A percentile compares a stretch with the other conserved stretches of the same genome.
Conservation (phyloP, 73 alveolate genomes). For the Diophrys sp. region DNA sequence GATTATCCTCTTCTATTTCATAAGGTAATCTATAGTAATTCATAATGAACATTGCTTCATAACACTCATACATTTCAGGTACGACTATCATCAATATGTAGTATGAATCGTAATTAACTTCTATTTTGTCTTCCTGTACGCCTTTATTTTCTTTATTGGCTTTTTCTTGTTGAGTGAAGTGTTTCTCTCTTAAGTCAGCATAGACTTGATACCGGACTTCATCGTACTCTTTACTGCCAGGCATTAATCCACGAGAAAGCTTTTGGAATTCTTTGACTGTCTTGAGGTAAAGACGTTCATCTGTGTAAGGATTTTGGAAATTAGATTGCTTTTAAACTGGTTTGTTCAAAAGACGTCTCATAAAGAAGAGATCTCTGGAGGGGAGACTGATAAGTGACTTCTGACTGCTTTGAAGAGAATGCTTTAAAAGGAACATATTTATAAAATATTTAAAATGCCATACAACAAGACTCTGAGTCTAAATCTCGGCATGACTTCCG, state of each 20-base stretch:
- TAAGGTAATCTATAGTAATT: constrained; percentile 24
- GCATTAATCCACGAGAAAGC: constrained; percentile 27
- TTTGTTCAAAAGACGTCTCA: constrained; percentile 28
- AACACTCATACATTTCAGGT: constrained; percentile 41
- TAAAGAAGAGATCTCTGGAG: constrained; percentile 16
- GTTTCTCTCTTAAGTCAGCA: constrained; percentile 10
- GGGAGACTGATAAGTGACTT: too few species aligned
- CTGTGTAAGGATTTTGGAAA: constrained; percentile 12
- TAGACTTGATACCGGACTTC: constrained; percentile 11
- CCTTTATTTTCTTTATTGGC: too few species aligned
- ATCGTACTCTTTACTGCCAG: constrained; percentile 28
- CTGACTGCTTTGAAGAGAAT: too few species aligned
- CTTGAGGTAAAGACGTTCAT: constrained; percentile 20
- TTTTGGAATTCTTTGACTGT: constrained; percentile 31
- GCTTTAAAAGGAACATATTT: too few species aligned
- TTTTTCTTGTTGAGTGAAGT: neutral
- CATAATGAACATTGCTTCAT: constrained; percentile 41
- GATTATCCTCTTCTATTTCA: constrained; percentile 49
- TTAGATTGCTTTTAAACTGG: constrained; percentile 9
- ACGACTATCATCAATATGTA: constrained; percentile 33
- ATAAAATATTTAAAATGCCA: too few species aligned
- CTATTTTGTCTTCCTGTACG: constrained; percentile 29
- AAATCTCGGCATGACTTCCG: too few species aligned
- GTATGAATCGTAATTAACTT: constrained; percentile 36
- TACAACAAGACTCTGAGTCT: too few species aligned